phyloP scores from a whole-genome alignment of 108 stramenopile species.

The Pseudonitzschia delicatissima region DNA sequence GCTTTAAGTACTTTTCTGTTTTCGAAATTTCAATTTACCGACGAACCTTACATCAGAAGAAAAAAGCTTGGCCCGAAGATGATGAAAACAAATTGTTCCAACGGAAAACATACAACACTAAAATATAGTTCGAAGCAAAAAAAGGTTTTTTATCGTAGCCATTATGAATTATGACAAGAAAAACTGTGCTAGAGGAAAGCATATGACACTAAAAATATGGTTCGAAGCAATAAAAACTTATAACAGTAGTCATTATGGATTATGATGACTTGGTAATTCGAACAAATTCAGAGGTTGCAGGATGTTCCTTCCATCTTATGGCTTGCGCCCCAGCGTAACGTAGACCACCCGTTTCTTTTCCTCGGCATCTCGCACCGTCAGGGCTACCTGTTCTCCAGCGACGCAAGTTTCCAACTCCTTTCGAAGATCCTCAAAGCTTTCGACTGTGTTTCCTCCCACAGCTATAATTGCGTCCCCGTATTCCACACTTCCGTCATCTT shows the following conservation, averaged over 20 bases:
- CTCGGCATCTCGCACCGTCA: conserved; percentile 56
- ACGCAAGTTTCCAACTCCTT: conserved; percentile 46
- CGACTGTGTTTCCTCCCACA: conserved; percentile 53
- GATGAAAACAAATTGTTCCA: background rate
- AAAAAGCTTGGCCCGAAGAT: background rate
- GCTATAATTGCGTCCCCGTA: conserved; percentile 64
- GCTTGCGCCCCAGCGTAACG: conserved; percentile 43
- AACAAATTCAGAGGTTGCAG: no score
- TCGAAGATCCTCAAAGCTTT: conserved; percentile 42
- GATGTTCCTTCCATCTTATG: no score
- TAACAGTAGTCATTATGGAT: no score
- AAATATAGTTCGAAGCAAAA: background rate
- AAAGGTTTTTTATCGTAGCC: background rate
- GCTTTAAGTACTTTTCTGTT: no score
- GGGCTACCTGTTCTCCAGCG: conserved; percentile 49
- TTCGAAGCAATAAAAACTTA: no score
- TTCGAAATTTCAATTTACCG: no score
- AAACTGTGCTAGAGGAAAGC: no score
- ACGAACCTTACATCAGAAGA: no score
- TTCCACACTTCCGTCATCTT: conserved; percentile 5
- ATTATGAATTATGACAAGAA: no score
- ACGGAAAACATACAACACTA: background rate
- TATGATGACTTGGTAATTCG: no score
- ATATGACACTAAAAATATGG: no score
- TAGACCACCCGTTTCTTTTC: conserved; percentile 71